Conservation (phyloP, 208 protist species). For the Porcisia hertigi region DNA sequence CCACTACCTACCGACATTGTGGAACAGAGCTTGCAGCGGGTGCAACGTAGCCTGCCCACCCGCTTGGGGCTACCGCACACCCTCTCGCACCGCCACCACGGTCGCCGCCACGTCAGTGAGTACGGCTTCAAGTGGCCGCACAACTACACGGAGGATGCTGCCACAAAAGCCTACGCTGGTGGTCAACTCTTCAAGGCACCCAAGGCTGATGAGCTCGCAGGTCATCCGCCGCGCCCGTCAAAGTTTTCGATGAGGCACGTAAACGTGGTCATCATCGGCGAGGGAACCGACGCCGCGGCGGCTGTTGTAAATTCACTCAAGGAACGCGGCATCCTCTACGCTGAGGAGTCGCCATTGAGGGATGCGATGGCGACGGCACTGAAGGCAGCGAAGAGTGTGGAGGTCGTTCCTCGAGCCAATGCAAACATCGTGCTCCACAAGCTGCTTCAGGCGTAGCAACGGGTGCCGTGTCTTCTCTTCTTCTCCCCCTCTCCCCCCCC, state of each 20-base stretch:
- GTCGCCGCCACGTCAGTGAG: slow-evolving; percentile 72
- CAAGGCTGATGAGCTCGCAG: slow-evolving; percentile 45
- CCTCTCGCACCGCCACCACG: slow-evolving; percentile 74
- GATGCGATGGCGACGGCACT: slow-evolving; percentile 38
- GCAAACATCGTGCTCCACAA: slow-evolving; percentile 44
- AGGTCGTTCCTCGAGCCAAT: slow-evolving; percentile 40
- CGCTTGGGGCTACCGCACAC: slow-evolving; percentile 68
- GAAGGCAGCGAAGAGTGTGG: slow-evolving; percentile 54
- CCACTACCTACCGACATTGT: slow-evolving; percentile 51
- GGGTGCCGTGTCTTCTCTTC: background rate
- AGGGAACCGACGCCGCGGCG: slow-evolving; percentile 43
- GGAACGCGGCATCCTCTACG: slow-evolving; percentile 69
- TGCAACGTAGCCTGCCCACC: slow-evolving; percentile 68
- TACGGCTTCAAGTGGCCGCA: slow-evolving; percentile 84
- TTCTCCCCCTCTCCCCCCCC: background rate
- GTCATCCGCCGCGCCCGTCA: slow-evolving; percentile 53
- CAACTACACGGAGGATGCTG: slow-evolving; percentile 68
- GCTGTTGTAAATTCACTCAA: slow-evolving; percentile 51
- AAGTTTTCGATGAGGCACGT: slow-evolving; percentile 48
- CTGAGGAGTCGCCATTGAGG: slow-evolving; percentile 58
- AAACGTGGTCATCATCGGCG: slow-evolving; percentile 66
- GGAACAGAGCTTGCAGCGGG: slow-evolving; percentile 53
- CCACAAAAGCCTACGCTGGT: slow-evolving; percentile 56
- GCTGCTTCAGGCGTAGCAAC: slow-evolving; percentile 29
- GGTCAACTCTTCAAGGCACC: slow-evolving; percentile 77